Conservation (phyloP, 345 rosid genomes). For the Ailanthus altissimus region DNA sequence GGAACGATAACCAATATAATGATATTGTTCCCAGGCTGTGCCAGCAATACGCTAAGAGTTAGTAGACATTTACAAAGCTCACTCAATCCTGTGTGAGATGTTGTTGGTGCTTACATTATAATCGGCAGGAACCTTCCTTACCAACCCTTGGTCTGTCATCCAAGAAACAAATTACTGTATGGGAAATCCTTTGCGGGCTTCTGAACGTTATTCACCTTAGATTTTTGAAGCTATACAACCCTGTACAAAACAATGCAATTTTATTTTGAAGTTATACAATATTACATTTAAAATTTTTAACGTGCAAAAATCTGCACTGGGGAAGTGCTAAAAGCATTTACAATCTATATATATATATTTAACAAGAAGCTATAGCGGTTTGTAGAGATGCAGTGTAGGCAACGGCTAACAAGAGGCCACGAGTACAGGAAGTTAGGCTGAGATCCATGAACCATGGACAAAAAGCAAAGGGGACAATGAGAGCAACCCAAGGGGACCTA, state of each 20-base stretch:
- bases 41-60: not conserved
- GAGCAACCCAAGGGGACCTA: constrained; percentile 47
- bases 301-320: too few relatives aligned
- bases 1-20: not conserved
- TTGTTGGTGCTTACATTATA: not conserved
- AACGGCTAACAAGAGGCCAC: constrained; percentile 45
- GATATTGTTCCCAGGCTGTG: not conserved
- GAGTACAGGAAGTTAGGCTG: constrained; percentile 30
- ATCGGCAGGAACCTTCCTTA: not conserved
- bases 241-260: too few relatives aligned
- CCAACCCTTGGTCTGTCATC: not conserved
- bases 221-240: too few relatives aligned
- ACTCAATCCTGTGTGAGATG: not conserved
- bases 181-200: too few relatives aligned
- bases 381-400: constrained; percentile 18
- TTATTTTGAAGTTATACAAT: too few relatives aligned
- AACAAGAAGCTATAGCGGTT: not conserved
- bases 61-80: not conserved
- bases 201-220: too few relatives aligned
- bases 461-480: constrained; percentile 39
- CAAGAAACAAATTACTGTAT: not conserved
- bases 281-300: too few relatives aligned
- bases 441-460: constrained; percentile 37
- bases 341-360: not conserved
- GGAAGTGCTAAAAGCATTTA: too few relatives aligned